Conservation (phyloP, 2,329 filamentous ascomycete species). For the Xylariaceae sp. region DNA sequence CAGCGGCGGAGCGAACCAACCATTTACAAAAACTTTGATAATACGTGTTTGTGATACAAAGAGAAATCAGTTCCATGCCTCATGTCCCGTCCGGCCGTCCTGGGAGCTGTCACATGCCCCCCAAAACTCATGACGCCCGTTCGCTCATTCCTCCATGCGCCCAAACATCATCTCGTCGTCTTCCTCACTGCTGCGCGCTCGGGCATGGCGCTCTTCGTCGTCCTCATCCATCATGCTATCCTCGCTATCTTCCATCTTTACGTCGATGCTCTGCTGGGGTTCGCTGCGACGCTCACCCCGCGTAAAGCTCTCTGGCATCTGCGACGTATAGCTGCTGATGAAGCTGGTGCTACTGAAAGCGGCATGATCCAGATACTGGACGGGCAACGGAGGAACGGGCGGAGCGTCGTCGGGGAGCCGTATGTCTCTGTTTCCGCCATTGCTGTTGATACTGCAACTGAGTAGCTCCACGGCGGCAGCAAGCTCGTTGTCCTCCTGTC, state of each 20-base stretch:
- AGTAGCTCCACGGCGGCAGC: slow-evolving; percentile 86
- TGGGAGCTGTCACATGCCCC: slow-evolving; percentile 5
- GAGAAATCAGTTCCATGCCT: slow-evolving; percentile 40
- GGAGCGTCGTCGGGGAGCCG: slow-evolving; percentile 68
- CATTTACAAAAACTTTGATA: slow-evolving; percentile 38
- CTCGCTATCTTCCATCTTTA: slow-evolving; percentile 63
- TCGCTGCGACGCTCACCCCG: slow-evolving; percentile 47
- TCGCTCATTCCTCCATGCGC: slow-evolving; percentile 78
- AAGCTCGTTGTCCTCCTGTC: slow-evolving; percentile 80
- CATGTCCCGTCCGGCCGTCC: slow-evolving; percentile 24
- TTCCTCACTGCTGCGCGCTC: slow-evolving; percentile 66
- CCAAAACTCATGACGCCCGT: slow-evolving; percentile 15
- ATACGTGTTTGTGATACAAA: slow-evolving; percentile 46
- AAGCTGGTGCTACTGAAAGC: slow-evolving; percentile 57
- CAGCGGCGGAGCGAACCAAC: slow-evolving; percentile 59
- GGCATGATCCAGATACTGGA: slow-evolving; percentile 65
- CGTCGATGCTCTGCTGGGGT: slow-evolving; percentile 42
- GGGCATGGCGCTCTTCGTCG: slow-evolving; percentile 54
- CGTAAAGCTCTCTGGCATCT: slow-evolving; percentile 60
- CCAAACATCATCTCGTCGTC: slow-evolving; percentile 96
- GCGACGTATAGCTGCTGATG: slow-evolving; percentile 57
- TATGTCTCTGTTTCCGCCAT: slow-evolving; percentile 58
- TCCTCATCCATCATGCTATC: slow-evolving; percentile 62
- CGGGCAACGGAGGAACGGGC: slow-evolving; percentile 80
- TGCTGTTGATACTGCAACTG: slow-evolving; percentile 85